Evolutionary conservation across 2,329 filamentous ascomycete species (phyloP).

Genomic region (Aspergillus terreus): DNA sequence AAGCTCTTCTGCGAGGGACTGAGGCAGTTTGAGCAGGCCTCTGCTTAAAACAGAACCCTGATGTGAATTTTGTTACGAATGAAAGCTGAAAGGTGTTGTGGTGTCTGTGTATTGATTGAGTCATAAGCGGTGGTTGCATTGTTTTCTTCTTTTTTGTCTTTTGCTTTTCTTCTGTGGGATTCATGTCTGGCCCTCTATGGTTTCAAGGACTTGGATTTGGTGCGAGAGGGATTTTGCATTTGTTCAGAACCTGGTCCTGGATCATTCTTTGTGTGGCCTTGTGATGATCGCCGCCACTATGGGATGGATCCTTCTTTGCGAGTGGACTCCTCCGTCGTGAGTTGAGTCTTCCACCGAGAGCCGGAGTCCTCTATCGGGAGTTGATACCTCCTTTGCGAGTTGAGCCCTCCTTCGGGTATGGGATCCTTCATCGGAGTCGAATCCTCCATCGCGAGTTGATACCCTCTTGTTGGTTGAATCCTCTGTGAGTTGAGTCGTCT

Average conservation of each 20-base stretch:
- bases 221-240: neutral
- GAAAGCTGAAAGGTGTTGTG: neutral
- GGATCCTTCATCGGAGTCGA: too few species aligned
- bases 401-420: too few species aligned
- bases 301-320: too few species aligned
- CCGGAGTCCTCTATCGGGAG: too few species aligned
- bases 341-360: too few species aligned
- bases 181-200: neutral
- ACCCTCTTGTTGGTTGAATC: too few species aligned
- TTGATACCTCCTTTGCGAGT: too few species aligned
- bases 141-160: neutral
- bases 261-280: neutral
- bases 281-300: too few species aligned
- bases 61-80: neutral
- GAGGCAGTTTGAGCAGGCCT: constrained; percentile 14
- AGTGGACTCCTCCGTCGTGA: too few species aligned
- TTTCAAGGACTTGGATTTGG: neutral
- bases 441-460: too few species aligned
- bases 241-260: neutral
- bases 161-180: neutral
- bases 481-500: neutral
- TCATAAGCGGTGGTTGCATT: neutral
- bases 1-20: constrained; percentile 12
- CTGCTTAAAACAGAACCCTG: constrained; percentile 5
- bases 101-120: neutral